Evolutionary conservation across 2,329 filamentous ascomycete species (phyloP), one percentile per base, ranked within the genome.

Genomic region (Fusarium multiceps): DNA sequence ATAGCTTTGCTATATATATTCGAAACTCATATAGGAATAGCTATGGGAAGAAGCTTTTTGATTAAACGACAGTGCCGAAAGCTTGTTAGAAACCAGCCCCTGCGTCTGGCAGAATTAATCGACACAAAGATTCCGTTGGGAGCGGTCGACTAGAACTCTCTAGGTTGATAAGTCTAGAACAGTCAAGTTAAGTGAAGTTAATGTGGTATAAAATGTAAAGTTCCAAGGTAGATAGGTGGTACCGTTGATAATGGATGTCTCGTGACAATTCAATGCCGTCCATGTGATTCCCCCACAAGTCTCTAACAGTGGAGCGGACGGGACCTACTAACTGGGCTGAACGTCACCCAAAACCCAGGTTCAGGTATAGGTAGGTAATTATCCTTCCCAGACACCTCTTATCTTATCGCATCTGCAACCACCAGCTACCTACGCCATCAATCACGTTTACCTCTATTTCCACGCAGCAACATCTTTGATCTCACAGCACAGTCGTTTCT

Each of bases 201-300:
- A 21, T 25, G 41, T 23, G 13, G 14, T 16, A 23, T 43, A 9
- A 21, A 21, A 11, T 14, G 10, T 23, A 9, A 43, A 43, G 41
- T 23, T 43, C 9, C 20, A 11, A 28, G 28, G 28, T 30, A 30
- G 28, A 30, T 43, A 23, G 21, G 21, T 23, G 21, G 21, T 23
- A 25, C 16, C 4, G 7, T 43, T 43, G 8, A 23, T 16, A 43
- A 28, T 48, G n/a, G 14, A 49, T 37, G 48, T 37, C 30, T 37
- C 25, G 48, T 37, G 18, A 27, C 34, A 41, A 11, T 53, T 40
- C 34, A 37, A n/a, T 37, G 34, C 18, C 18, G 34, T 37, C 23
- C 49, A 42, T 53, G 34, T 53, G 49, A 42, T 37, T 53, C 30
- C 49, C 49, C 32, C 49, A 42, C 49, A 41, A 41, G n/a, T 27